phyloP scores from a whole-genome alignment of 2,329 filamentous ascomycete species.

The Aspergillus melleus region DNA sequence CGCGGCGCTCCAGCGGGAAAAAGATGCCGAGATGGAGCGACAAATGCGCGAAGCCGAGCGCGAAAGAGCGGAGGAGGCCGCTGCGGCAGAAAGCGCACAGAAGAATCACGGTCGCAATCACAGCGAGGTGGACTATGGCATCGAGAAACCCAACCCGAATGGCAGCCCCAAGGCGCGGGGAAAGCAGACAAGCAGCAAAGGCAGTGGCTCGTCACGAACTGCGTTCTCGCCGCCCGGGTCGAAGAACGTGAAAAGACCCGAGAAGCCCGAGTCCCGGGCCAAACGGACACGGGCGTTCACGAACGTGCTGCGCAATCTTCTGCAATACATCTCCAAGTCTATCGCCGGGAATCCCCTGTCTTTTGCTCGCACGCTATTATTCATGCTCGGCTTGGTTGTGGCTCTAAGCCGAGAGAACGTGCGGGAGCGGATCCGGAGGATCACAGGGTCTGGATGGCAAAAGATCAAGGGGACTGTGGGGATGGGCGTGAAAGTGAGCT shows the following conservation, averaged over 20 bases:
- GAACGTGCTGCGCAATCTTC: conserved; percentile 48
- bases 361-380: conserved; percentile 66
- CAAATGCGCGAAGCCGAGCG: conserved; percentile 47
- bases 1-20: conserved; percentile 62
- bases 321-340: conserved; percentile 52
- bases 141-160: conserved; percentile 56
- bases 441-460: conserved; percentile 70
- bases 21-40: conserved; percentile 55
- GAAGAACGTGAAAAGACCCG: conserved; percentile 42
- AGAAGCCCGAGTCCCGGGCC: conserved; percentile 32
- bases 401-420: conserved; percentile 74
- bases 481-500: conserved; percentile 97
- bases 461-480: conserved; percentile 83
- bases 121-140: conserved; percentile 68
- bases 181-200: conserved; percentile 25
- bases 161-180: conserved; percentile 29
- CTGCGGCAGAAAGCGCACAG: conserved; percentile 42
- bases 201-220: conserved; percentile 30
- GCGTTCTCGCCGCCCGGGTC: conserved; percentile 33
- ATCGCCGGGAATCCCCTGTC: conserved; percentile 57
- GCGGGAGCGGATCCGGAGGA: conserved; percentile 69
- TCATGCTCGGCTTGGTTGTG: conserved; percentile 74
- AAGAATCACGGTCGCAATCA: conserved; percentile 54
- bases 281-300: conserved; percentile 47
- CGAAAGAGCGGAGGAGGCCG: conserved; percentile 37